These are phyloP conservation scores for Pistacia integerrima DNA, from an alignment of 345 rosid species.

Conservation along the genomic window DNA sequence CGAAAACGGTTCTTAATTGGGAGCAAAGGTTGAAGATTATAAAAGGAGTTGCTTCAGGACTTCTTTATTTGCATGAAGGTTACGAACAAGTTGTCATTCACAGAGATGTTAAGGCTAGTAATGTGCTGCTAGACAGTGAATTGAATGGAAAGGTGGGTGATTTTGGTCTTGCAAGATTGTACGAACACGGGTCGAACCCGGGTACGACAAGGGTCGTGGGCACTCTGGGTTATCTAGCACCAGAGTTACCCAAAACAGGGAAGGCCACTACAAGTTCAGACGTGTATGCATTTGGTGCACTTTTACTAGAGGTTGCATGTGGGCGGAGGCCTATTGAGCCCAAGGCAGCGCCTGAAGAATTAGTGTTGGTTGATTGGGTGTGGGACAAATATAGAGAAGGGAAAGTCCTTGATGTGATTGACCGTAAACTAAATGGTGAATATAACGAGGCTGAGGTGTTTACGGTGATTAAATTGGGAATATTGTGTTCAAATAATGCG, in stretches of 20 bases:
- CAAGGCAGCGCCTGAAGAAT: slow-evolving; percentile 73
- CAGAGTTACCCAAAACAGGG: slow-evolving; percentile 81
- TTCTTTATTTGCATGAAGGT: slow-evolving; percentile 84
- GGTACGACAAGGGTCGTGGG: slow-evolving; percentile 86
- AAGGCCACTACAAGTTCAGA: slow-evolving; percentile 75
- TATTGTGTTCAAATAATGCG: slow-evolving; percentile 66
- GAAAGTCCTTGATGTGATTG: slow-evolving; percentile 51
- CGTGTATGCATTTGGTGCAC: slow-evolving; percentile 89
- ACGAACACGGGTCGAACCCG: slow-evolving; percentile 80
- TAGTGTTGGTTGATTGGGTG: slow-evolving; percentile 81
- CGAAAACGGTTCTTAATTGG: slow-evolving; percentile 61
- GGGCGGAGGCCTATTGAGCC: slow-evolving; percentile 88
- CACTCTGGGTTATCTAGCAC: slow-evolving; percentile 90
- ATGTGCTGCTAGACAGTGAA: slow-evolving; percentile 73
- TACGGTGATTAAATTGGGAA: slow-evolving; percentile 62
- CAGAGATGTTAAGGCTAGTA: slow-evolving; percentile 86
- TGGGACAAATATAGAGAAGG: slow-evolving; percentile 60
- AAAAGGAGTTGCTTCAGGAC: slow-evolving; percentile 75
- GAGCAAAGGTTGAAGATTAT: slow-evolving; percentile 73
- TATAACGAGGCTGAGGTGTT: slow-evolving; percentile 52
- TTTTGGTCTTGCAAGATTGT: slow-evolving; percentile 86
- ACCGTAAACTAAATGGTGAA: slow-evolving; percentile 45
- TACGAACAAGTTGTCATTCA: slow-evolving; percentile 91
- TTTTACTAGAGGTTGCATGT: slow-evolving; percentile 75
- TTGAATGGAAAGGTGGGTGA: slow-evolving; percentile 87